Evolutionary conservation across 495 filamentous ascomycete species (phyloP), one percentile per base, ranked within the genome.

Genomic region (Penicillium canariense): DNA sequence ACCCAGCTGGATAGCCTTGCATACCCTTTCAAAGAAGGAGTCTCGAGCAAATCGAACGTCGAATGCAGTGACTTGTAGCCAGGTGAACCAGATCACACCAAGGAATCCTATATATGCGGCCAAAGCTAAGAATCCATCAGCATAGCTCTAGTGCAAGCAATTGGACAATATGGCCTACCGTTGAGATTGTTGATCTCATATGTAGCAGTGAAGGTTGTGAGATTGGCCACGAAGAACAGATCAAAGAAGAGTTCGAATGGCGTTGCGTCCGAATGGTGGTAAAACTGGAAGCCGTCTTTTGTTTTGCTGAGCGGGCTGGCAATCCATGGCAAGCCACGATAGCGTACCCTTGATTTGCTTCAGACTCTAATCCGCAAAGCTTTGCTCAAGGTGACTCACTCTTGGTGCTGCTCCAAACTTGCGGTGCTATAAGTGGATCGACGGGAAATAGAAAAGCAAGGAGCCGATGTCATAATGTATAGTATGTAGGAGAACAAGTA

Each of bases 21-120:
- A 85, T 18, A 76, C 59, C 26, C 86, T 76, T 52, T 87, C 84
- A 61, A 84, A 85, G 52, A 88, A 71, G n/a, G 77, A 83, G 62
- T 90, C 87, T 49, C 77, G 68, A 11, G 79, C 80, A 68, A 89
- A 89, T 1, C 87, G 84, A 28, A 89, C 78, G 60, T 90, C 87
- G 66, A 82, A 83, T 18, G 89, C 74, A 11, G 80, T 81, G 25
- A 84, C 81, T 66, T 87, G 83, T 26, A 85, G 72, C 87, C 87
- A 90, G 31, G 85, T 87, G 49, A 84, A 83, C 86, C 87, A 90
- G 11, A 90, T 76, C 39, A 89, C 74, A 31, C 76, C 75, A 49
- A 87, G 84, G 60, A 87, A 87, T 35, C 82, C 83, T 43, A 86
- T 74, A 54, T 85, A 87, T 25, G 77, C 66, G 9, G 67, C 65